These are phyloP conservation scores for Trypanosoma lewisi DNA, from an alignment of 208 protist species.

Conservation along the genomic window DNA sequence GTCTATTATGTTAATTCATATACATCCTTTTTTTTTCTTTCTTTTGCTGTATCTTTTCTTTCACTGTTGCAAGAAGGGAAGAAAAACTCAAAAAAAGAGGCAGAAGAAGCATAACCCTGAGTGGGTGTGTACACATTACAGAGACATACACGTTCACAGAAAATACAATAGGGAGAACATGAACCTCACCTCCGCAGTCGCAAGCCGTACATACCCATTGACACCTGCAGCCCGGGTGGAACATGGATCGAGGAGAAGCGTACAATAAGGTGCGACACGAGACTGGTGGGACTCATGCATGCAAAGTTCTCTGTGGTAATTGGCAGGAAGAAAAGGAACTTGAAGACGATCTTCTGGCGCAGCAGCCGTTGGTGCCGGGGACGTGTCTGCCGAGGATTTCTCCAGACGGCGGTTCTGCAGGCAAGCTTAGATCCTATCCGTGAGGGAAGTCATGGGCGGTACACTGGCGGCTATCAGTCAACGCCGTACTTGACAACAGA, in stretches of 20 bases:
- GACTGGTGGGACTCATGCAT: slow-evolving; percentile 14
- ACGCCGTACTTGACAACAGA: slow-evolving; percentile 76
- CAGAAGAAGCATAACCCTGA: too few species aligned
- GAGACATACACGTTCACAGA: neutral
- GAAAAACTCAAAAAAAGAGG: neutral
- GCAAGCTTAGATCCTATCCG: slow-evolving; percentile 67
- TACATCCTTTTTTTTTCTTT: neutral
- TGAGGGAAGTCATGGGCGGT: slow-evolving; percentile 40
- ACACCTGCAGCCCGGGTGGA: slow-evolving; percentile 82
- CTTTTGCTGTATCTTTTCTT: neutral
- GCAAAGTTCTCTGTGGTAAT: slow-evolving; percentile 87
- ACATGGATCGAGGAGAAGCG: slow-evolving; percentile 87
- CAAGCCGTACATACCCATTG: slow-evolving; percentile 81
- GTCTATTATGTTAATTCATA: neutral
- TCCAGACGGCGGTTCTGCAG: slow-evolving; percentile 16
- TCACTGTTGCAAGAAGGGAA: neutral
- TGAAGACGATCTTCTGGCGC: slow-evolving; percentile 62
- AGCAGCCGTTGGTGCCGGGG: slow-evolving; percentile 34
- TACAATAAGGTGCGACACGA: slow-evolving; percentile 77
- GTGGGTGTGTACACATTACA: too few species aligned
- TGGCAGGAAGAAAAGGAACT: slow-evolving; percentile 84
- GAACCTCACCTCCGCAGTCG: slow-evolving; percentile 37
- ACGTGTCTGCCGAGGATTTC: neutral
- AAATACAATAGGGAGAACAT: slow-evolving; percentile 16
- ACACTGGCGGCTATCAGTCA: slow-evolving; percentile 64